Base-by-base conservation (phyloP, 2,329 filamentous ascomycete species). In the Trichoderma sp. region DNA sequence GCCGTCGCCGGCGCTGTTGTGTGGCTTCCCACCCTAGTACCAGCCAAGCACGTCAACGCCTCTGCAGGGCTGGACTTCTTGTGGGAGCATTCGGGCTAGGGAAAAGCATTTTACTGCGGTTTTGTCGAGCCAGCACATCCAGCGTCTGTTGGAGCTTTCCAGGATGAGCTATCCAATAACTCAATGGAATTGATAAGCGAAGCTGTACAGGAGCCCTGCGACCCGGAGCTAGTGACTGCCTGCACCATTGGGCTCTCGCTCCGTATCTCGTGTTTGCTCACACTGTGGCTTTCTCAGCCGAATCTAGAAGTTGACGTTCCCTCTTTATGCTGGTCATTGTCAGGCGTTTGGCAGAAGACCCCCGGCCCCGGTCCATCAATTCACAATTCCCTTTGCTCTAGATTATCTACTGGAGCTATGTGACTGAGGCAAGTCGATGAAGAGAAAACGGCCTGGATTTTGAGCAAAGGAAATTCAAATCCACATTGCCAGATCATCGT, bases 121-220 rank as follows among this genome's bases (percentile, higher is more conserved):
- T 71, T 20, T 68, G 63, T 71, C 70, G 70, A 68, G 70, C 70
- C 70, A 71, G 70, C 70, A 63, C 70, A 71, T 71, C 70, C 64
- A 68, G 70, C 64, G 26, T 68, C 53, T 67, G 50, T 58, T 62
- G 64, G 61, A 71, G 70, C 64, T 63, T 34, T 53, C 57, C 61
- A 68, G 64, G 63, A 67, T 67, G 43, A 28, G 43, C 58, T 57
- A 50, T 57, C 70, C 70, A 71, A 71, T 71, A 47, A 66, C 30
- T 61, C 55, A 63, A 71, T 50, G 57, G 34, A 34, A 58, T 39
- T 65, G 64, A 55, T 71, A 68, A 68, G 63, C 70, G 70, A 71
- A 68, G 70, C 63, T 55, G 57, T 59, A 61, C 32, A 68, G 64
- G 57, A 71, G 57, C 64, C 58, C 64, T 68, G 58, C 58, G 34